phyloP scores from a whole-genome alignment of 805 yeast genomes.

The Saccharomycopsis oosterbeekiorum region DNA sequence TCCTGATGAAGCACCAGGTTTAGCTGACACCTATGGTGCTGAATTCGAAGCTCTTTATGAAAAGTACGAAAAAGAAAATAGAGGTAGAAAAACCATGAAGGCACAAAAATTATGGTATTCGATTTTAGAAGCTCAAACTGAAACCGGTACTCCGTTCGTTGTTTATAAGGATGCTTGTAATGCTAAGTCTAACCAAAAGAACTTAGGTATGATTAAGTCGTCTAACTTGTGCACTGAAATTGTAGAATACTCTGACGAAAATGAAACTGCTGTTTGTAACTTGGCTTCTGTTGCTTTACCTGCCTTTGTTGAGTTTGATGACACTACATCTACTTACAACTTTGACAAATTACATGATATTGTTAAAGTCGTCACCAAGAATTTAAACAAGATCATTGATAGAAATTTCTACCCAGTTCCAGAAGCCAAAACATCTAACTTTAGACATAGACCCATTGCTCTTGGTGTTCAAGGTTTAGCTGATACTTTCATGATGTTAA shows the following conservation, averaged over 20 bases:
- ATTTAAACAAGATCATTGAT: conserved; percentile 78
- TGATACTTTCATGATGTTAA: conserved; percentile 69
- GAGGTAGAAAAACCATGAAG: conserved; percentile 52
- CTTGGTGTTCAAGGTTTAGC: conserved; percentile 97
- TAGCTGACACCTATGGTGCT: conserved; percentile 74
- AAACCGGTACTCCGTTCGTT: conserved; percentile 94
- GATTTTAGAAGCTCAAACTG: conserved; percentile 85
- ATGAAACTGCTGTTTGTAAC: conserved; percentile 93
- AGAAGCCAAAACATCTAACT: conserved; percentile 65
- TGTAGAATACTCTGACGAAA: conserved; percentile 83
- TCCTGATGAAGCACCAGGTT: conserved; percentile 81
- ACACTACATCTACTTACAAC: conserved; percentile 45
- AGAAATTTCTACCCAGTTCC: conserved; percentile 75
- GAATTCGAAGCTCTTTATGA: conserved; percentile 67
- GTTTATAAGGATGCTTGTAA: conserved; percentile 90
- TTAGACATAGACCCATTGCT: conserved; percentile 88
- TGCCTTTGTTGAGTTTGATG: conserved; percentile 46
- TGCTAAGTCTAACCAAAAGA: conserved; percentile 78
- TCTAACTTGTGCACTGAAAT: conserved; percentile 93
- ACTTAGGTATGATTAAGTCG: conserved; percentile 84
- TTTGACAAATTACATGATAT: conserved; percentile 67
- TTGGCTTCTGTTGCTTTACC: conserved; percentile 88
- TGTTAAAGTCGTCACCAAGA: conserved; percentile 66
- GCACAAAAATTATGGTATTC: conserved; percentile 92
- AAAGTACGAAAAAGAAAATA: conserved; percentile 61